Evolutionary conservation across 108 stramenopile genomes (phyloP), one percentile per base, ranked within the genome.

Genomic region (Pseudonitzschia multiseries): DNA sequence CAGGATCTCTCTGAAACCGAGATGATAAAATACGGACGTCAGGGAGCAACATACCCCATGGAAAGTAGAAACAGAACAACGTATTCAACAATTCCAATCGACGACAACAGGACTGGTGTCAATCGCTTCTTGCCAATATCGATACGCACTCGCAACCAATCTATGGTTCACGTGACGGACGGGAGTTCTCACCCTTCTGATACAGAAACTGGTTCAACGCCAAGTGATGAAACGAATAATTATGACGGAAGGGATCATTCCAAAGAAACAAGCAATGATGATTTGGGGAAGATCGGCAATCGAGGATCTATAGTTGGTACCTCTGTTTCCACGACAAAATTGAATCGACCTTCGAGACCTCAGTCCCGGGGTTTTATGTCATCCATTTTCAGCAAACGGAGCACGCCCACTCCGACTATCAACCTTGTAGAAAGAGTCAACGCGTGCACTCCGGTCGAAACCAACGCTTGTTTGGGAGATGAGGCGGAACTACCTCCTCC

Each of bases 201-300:
- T 24, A 62, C 61, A 13, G 61, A 62, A 62, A 62, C 61, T 62
- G 61, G 61, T 40, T 62, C 61, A 29, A 33, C 33, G 27, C 17
- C 46, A 48, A 62, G 36, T 18, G 61, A n/a, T 33, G 36, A 28
- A 56, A 56, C 18, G 5, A n/a, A 15, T 26, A 31, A 31, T 15
- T 15, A 59, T 59, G 57, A 59, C 4, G 21, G 14, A 27, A 31
- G 46, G 46, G 14, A 48, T 6, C 36, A 36, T 36, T 36, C 36
- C 46, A 48, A 48, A 48, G 46, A 10, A 36, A 36, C 36, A 36
- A 36, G 36, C 36, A 6, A 36, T 36, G 6, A 5, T 36, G 36
- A 36, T 36, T 6, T 36, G 2, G 46, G 46, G 46, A 48, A 48
- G 17, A 48, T 48, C 8, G 46, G 46, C 13, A 10, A 48, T 14